Conservation (phyloP, 495 filamentous ascomycete species). For the Lentithecium fluviatile region DNA sequence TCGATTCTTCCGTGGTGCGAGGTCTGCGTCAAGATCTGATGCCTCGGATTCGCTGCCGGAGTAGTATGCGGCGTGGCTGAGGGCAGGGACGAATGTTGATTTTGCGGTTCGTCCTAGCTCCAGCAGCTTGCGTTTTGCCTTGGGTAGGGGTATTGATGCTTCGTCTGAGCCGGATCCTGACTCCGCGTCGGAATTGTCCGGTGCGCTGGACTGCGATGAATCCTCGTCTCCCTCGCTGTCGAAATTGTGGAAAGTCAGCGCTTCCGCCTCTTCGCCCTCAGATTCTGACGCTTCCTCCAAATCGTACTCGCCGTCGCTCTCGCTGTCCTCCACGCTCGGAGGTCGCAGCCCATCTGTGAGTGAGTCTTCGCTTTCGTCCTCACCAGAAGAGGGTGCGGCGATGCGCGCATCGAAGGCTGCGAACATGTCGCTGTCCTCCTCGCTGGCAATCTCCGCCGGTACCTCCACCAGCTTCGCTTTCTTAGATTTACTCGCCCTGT, state of each 20-base stretch:
- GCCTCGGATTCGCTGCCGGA: slow-evolving; percentile 77
- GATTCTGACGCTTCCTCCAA: slow-evolving; percentile 36
- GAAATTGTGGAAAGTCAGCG: not conserved
- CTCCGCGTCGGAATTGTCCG: not conserved
- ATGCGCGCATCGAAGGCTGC: slow-evolving; percentile 55
- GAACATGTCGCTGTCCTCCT: slow-evolving; percentile 44
- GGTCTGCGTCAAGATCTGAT: slow-evolving; percentile 45
- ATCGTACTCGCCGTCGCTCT: slow-evolving; percentile 44
- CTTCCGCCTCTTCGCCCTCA: slow-evolving; percentile 16
- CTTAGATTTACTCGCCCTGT: slow-evolving; percentile 5
- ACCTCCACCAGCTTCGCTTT: not conserved
- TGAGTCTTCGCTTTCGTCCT: slow-evolving; percentile 49
- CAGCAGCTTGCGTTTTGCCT: not conserved
- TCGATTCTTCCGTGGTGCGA: slow-evolving; percentile 67
- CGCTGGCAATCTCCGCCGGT: slow-evolving; percentile 3
- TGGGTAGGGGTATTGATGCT: not conserved
- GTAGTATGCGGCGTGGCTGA: slow-evolving; percentile 84
- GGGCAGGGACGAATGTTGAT: slow-evolving; percentile 79
- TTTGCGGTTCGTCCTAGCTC: not conserved
- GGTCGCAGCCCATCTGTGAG: slow-evolving; percentile 41
- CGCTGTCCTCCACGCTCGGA: slow-evolving; percentile 24
- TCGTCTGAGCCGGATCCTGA: slow-evolving; percentile 1
- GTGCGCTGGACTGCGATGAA: not conserved
- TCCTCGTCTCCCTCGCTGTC: not conserved
- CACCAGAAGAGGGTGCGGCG: slow-evolving; percentile 51